Evolutionary conservation across 176 grass and related monocot genomes (phyloP), one percentile per base, ranked within the genome.

Genomic region (Triticum turgidum): DNA sequence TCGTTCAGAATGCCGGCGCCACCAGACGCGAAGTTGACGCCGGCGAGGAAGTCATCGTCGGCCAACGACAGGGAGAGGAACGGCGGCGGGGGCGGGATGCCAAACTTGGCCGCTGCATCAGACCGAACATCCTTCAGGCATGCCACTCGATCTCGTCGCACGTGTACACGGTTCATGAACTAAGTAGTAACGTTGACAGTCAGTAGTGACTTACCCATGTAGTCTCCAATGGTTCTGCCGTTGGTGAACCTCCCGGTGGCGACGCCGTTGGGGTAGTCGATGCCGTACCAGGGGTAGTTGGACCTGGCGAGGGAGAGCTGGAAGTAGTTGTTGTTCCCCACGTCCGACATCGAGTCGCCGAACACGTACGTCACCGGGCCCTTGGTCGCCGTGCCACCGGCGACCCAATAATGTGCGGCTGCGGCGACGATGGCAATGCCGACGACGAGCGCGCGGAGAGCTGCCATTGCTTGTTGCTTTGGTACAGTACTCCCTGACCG

Each of bases 1-100:
- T 98, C 97, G 73, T 98, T 98, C 66, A 98, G 97, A 29, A 98
- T 92, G 79, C 94, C 97, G 65, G 97, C 90, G 3, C 94, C 97
- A 24, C 97, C 94, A 6, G 97, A 98, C 11, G 97, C 97, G 59
- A 89, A 98, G 74, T 98, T 96, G 85, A 96, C 66, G 34, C 94
- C 97, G 73, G 68, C 29, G 73, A 96, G 94, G 30, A 94, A 79
- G 15, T 81, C 86, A 15, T 96, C 74, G 37, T 91, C 80, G 3
- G 72, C 41, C 93, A 88, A 30, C 2, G 89, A 92, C 70, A 98
- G 61, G n/a, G 93, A 94, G 4, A 98, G 77, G 76, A 91, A 98
- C 47, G 96, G 93, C 32, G 93, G 92, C 17, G 86, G 92, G 32
- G 93, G 52, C 1, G 90, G 56, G 74, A 92, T 79, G 69, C 94